phyloP scores from a whole-genome alignment of 2,329 filamentous ascomycete species.

The Esteya vermicola region DNA sequence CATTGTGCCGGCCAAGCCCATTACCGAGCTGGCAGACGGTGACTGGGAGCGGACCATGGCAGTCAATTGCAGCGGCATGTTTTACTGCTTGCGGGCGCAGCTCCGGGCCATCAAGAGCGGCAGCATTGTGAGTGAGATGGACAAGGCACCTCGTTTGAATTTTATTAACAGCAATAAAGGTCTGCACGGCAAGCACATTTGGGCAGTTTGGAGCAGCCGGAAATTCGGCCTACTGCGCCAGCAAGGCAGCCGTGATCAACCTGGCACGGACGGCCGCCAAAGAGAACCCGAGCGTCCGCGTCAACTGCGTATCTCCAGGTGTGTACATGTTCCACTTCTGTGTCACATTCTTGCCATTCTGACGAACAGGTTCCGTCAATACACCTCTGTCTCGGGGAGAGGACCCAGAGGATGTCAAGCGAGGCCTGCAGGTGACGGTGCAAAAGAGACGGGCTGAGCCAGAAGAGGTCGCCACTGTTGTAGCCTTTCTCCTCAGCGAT shows the following conservation, averaged over 20 bases:
- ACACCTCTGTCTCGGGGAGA: no score
- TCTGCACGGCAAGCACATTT: slow-evolving; percentile 10
- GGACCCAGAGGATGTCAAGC: no score
- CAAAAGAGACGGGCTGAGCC: no score
- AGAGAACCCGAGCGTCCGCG: slow-evolving; percentile 26
- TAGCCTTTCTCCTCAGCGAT: no score
- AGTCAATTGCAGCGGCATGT: slow-evolving; percentile 35
- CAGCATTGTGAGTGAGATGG: no score
- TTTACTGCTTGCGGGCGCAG: slow-evolving; percentile 32
- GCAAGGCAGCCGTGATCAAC: slow-evolving; percentile 23
- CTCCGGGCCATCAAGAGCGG: no score
- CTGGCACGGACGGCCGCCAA: slow-evolving; percentile 21
- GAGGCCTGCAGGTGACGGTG: no score
- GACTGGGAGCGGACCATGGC: slow-evolving; percentile 34
- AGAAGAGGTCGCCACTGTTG: no score
- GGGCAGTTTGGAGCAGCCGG: slow-evolving; percentile 16
- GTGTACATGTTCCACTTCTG: neutral
- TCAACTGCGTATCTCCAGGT: slow-evolving; percentile 18
- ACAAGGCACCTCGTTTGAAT: slow-evolving; percentile 1
- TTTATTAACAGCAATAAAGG: slow-evolving; percentile 4
- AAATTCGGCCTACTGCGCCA: slow-evolving; percentile 22
- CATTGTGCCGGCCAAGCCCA: slow-evolving; percentile 26
- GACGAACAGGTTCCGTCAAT: no score
- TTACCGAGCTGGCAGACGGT: slow-evolving; percentile 29
- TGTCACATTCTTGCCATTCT: no score